phyloP scores from a whole-genome alignment of 805 yeast species.

The Myxozyma vanderwaltii region DNA sequence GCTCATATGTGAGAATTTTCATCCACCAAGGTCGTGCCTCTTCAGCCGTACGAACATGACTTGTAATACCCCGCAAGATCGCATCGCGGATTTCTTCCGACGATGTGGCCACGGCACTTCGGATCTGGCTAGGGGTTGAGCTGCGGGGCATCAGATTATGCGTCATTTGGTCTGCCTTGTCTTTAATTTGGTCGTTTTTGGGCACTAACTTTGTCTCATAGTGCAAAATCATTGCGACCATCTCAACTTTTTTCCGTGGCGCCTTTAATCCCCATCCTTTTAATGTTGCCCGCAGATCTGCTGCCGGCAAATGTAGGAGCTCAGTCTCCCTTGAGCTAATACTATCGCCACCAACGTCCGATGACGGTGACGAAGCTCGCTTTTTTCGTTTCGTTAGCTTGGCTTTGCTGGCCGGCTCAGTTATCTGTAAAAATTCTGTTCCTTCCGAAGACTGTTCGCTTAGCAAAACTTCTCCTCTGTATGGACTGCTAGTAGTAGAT shows the following conservation, averaged over 20 bases:
- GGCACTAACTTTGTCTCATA: conserved; percentile 5
- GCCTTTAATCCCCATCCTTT: conserved; percentile 27
- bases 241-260: conserved; percentile 24
- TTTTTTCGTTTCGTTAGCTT: too few relatives aligned
- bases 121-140: background rate
- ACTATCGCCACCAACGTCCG: background rate
- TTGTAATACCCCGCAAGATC: conserved; percentile 11
- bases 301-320: conserved; percentile 9
- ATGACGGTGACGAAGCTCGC: background rate
- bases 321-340: background rate
- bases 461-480: too few relatives aligned
- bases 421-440: too few relatives aligned
- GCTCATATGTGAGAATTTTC: conserved; percentile 29
- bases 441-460: too few relatives aligned
- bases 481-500: too few relatives aligned
- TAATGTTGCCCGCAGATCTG: conserved; percentile 17
- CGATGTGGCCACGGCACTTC: background rate
- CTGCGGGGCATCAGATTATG: background rate
- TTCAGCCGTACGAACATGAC: conserved; percentile 2
- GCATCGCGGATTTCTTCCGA: conserved; percentile 11
- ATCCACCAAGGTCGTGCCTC: conserved; percentile 30
- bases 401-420: too few relatives aligned
- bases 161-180: too few relatives aligned
- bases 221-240: conserved; percentile 10
- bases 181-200: background rate